Evolutionary conservation across 129 eudicot species (phyloP), one percentile per base, ranked within the genome.

Genomic region (Dittrichia graveolens): DNA sequence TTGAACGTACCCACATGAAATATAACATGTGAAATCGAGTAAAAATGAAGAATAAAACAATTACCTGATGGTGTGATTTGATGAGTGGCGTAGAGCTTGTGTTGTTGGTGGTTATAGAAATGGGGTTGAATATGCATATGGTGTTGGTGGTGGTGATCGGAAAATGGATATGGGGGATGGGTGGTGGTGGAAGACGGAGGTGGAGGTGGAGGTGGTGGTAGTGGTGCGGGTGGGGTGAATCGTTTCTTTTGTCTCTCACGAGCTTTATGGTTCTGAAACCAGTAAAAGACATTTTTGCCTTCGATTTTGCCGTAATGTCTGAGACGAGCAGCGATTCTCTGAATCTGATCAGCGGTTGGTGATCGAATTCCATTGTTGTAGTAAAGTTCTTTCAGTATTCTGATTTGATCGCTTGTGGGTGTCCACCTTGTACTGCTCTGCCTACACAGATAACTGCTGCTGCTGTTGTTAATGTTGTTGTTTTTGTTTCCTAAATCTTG

Each of bases 251-350:
- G 99, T 56, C 99, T 75, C 64, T 95, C 99, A 40, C 99, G 88
- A 53, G 99, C 99, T 67, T 95, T 95, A 58, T 95, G 97, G 57
- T 95, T 95, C 82, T 95, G 99, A 63, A 95, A 95, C 99, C 99
- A 95, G 43, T 95, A 95, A 48, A 95, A 95, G 7, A 95, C 99
- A 76, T 95, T 95, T 57, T 95, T 95, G 83, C 99, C 99, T 64
- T 95, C 99, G 64, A 95, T 95, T 84, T 95, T 95, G 4, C 99
- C 99, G 72, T 84, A 95, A 79, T 89, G 89, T 16, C 99, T 74
- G 0, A 95, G 73, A 45, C 91, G 80, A 19, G 99, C 84, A 4
- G 97, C 92, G 73, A 95, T 95, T 65, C 82, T 71, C 83, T 95
- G 99, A 70, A 95, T 95, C 78, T 95, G 96, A 14, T 95, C 99